Evolutionary conservation across 192 early-diverging fungal species (phyloP), one percentile per base, ranked within the genome.

Genomic region (Dissophora globulifera): DNA sequence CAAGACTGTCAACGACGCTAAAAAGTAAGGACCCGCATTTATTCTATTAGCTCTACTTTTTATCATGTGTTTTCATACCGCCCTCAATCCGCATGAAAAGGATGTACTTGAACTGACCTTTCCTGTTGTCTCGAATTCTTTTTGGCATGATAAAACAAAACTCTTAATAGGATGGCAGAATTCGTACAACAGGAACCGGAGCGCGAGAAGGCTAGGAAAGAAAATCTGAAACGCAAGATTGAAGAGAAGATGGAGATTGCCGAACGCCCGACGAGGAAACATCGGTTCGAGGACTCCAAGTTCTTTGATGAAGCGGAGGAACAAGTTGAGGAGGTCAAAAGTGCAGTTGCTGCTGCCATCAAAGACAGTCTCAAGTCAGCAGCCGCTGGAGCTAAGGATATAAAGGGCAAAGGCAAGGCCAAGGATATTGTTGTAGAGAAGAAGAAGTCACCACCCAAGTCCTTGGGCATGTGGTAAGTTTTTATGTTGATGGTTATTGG

Each of bases 1-100:
- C 7, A 90, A 91, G 78, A 93, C 93, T 7, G 87, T 96, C 8
- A 96, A 95, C 59, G 95, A 95, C 33, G 95, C 93, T 30, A 93
- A 95, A 78, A 85, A 87, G 83, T 95, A 88, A 67, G 40, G 20
- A 16, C 50, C 23, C 15, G 12, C 30, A 1, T 55, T 38, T 55
- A 38, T 55, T 38, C 2, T 38, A 31, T 51, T 0, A 27, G 13
- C 33, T n/a, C n/a, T n/a, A n/a, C n/a, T n/a, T n/a, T n/a, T n/a
- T n/a, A n/a, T n/a, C n/a, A n/a, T n/a, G n/a, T n/a, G n/a, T n/a
- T n/a, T n/a, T n/a, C n/a, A n/a, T n/a, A n/a, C n/a, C n/a, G n/a
- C n/a, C n/a, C n/a, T n/a, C n/a, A n/a, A n/a, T n/a, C n/a, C n/a
- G n/a, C n/a, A n/a, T n/a, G n/a, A n/a, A n/a, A n/a, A n/a, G n/a